Base-by-base conservation (phyloP, 2,329 filamentous ascomycete genomes). In the Colletotrichum tropicicola region DNA sequence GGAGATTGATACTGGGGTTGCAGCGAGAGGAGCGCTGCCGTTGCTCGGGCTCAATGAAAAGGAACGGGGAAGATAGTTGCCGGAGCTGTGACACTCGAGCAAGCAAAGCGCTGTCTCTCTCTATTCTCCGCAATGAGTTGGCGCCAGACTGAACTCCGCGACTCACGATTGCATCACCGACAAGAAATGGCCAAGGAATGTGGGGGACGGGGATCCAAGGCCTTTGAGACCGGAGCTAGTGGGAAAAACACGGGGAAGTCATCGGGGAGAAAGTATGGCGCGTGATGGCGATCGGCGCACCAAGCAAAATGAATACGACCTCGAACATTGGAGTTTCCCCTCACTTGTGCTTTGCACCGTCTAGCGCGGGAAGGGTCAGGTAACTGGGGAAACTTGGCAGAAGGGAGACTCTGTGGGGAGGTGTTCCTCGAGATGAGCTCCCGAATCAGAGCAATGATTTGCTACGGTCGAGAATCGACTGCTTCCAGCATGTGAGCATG, bases 401-500 rank as follows among this genome's bases (percentile, higher is more conserved):
- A n/a, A 12, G n/a, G 13, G 19, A 25, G 21, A 15, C 12, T 39
- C 9, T 23, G 21, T 21, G 12, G 13, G 15, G 13, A 30, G 7
- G 37, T 37, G 44, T 25, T 41, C 23, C 37, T 59, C 35, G 30
- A 59, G 9, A 44, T 58, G 35, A 15, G 9, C 9, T 30, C 23
- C 19, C n/a, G 15, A 64, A 27, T 55, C 13, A 12, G 21, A n/a
- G 35, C 3, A 44, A 21, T 37, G 35, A 49, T 59, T 27, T 4
- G 39, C 39, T 25, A 10, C 3, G 15, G n/a, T 1, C 12, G n/a
- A 6, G n/a, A 43, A 4, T 30, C 8, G 27, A 17, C 28, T 44
- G 3, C 23, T 49, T 49, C 28, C n/a, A 37, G 35, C 61, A 65
- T 65, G 61, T 60, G 61, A 60, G 60, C 56, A 44, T 54, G 30